Evolutionary conservation across 176 grass and related monocot genomes (phyloP), one percentile per base, ranked within the genome.

Genomic region (Zizania latifolia): DNA sequence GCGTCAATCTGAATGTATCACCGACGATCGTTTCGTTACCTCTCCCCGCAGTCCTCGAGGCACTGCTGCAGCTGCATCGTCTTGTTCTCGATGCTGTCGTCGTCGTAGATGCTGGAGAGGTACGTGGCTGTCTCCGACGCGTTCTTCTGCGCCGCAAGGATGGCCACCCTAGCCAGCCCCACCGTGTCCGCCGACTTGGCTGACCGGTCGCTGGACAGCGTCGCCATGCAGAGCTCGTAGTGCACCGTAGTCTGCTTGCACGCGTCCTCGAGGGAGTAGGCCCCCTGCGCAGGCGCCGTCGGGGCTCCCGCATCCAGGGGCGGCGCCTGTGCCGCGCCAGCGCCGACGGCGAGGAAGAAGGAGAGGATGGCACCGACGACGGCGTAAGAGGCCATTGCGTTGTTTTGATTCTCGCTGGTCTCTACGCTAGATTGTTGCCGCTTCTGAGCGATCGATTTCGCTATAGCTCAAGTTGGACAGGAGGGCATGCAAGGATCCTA

Each of bases 41-140:
- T 63, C n/a, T 84, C 76, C 53, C 72, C 72, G 62, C 84, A 89
- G 55, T 85, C 84, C 36, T 84, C 86, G 0, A 92, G 74, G 58
- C 86, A 92, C 51, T 96, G 83, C 48, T 95, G 81, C 65, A 91
- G 65, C 58, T 79, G 71, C 1, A 76, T 40, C 54, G 84, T 84
- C 70, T 80, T 80, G 67, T 75, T 78, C 50, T 57, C 69, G 2
- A 81, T 12, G 44, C 77, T 69, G 36, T 80, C 75, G 28, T 89
- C 78, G 57, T 83, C 69, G 54, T 74, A 66, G 36, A 90, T 44
- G 78, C 60, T 68, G 6, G 70, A 71, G 24, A 86, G 62, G 77
- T 55, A 87, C 8, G 36, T 70, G 16, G 78, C 78, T 23, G 83
- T 80, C 46, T 66, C 67, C 19, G 89, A 81, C 43, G 89, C 89